Base-by-base conservation (phyloP, 257 asterid species). In the Paulownia fortunei region DNA sequence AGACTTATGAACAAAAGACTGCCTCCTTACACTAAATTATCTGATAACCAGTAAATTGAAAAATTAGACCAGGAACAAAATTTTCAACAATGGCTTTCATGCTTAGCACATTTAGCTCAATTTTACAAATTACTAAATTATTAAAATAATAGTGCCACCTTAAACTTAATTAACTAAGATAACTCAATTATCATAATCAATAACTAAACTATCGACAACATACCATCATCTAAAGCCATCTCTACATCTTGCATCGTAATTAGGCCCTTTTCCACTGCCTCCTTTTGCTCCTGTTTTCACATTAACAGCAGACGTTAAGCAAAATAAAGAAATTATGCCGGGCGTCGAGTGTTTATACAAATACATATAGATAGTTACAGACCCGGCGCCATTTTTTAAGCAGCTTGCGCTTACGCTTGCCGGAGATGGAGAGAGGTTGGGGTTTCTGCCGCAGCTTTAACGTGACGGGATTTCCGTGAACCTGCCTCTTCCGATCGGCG, bases 341-440 rank as follows among this genome's bases (percentile, higher is more conserved):
- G 21, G 4, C 30, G 21, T 8, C 26, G 16, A 46, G 56, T 13
- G 54, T 5, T 37, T 52, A 56, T 44, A 36, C 4, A 30, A 24
- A 65, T 59, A 63, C 30, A 23, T 13, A 15, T 2, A 19, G 4
- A 27, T 0, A 8, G 56, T 9, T n/a, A 84, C 88, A 21, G 13
- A 92, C 97, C 97, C 94, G 88, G 59, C 97, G 96, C 94, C 96
- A 87, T 86, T 89, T 93, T 76, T 87, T 91, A 46, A 86, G 84
- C 73, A 88, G 80, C 88, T 93, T 93, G 84, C 92, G 98, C 83
- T 91, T 82, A 41, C 97, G 97, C 90, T 93, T 93, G 82, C 98
- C 98, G 79, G 98, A 93, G 80, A 93, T 24, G 66, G 98, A 84
- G 32, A 68, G 77, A 0, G 91, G 88, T 21, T 89, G 92, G 5